Evolutionary conservation across 805 yeast species (phyloP), one percentile per base, ranked within the genome.

Genomic region (Lipomyces mesembrius): DNA sequence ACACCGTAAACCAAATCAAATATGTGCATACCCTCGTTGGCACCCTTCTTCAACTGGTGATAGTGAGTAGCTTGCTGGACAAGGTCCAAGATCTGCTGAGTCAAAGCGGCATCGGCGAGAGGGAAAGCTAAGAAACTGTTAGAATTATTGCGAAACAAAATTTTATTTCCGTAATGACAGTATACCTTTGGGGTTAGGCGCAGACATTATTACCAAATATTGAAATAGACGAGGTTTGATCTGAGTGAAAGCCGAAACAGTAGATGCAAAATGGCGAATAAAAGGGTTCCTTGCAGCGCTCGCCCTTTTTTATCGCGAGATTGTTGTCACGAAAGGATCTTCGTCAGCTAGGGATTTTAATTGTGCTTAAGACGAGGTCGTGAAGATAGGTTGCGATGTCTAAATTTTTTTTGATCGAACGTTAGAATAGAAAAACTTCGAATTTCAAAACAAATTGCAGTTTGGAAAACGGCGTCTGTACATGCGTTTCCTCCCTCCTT

Each of bases 21-120:
- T 22, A 34, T 53, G 22, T 43, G 22, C 70, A 98, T 95, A 78
- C 98, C 97, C 85, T 95, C 99, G 82, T 95, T 95, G 75, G 99
- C 99, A 83, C 99, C 99, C 83, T 95, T 95, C 87, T 95, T 95
- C 82, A 95, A 88, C 84, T 95, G 99, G 86, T 98, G 92, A 80
- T 95, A 87, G 84, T 90, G 92, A 77, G 96, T 93, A 70, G 98
- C 92, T 85, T 95, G 99, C 84, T 95, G 99, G 76, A 91, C 95
- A 79, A 95, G 93, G 77, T 95, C 98, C 79, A 95, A 87, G 82
- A 95, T 94, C 84, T 94, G 98, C 84, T 95, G 98, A 74, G 97
- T 84, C 76, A 96, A 86, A 75, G 89, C 92, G 73, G 97, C 89
- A 80, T 95, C 98, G 77, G 99, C 98, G 79, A 95, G 87, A 80